Percentiles rank a stretch among this genome's conserved stretches.
Evolutionary conservation across 1,284 basidiomycete species (phyloP).

Genomic region (Coriolopsis trogii): DNA sequence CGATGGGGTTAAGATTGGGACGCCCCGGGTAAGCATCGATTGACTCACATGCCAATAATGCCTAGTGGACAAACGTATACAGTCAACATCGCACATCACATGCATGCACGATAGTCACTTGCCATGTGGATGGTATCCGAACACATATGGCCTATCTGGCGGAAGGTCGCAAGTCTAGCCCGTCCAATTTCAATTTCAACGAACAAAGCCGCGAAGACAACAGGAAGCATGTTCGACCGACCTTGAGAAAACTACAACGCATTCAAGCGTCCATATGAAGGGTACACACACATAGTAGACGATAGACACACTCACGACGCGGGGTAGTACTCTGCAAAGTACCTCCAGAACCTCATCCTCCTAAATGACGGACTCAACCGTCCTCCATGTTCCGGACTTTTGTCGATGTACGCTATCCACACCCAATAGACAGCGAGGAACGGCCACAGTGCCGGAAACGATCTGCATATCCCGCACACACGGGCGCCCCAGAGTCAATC

Average conservation of each 20-base stretch:
- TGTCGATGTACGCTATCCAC: conserved; percentile 82
- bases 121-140: conserved; percentile 98
- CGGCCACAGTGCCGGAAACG: conserved; percentile 89
- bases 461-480: conserved; percentile 61
- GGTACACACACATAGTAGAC: background rate
- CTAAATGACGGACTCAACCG: conserved; percentile 81
- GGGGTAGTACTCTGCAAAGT: conserved; percentile 93
- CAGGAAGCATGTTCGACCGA: conserved; percentile 27
- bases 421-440: conserved; percentile 79
- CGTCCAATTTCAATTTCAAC: too few relatives aligned
- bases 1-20: background rate
- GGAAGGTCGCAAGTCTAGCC: conserved; percentile 90
- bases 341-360: conserved; percentile 72
- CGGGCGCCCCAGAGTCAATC: too few relatives aligned
- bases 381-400: conserved; percentile 79
- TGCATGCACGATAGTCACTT: conserved; percentile 27
- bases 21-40: conserved; percentile 5
- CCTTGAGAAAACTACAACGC: conserved; percentile 70
- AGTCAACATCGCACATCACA: background rate
- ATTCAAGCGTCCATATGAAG: conserved; percentile 1
- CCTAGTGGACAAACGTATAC: conserved; percentile 42
- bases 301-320: conserved; percentile 64
- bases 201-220: background rate
- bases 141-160: conserved; percentile 90
- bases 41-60: conserved; percentile 88